These are phyloP conservation scores for Fraxinus xanthoxyloides DNA, from an alignment of 305 asterid genomes.

Conservation along the genomic window DNA sequence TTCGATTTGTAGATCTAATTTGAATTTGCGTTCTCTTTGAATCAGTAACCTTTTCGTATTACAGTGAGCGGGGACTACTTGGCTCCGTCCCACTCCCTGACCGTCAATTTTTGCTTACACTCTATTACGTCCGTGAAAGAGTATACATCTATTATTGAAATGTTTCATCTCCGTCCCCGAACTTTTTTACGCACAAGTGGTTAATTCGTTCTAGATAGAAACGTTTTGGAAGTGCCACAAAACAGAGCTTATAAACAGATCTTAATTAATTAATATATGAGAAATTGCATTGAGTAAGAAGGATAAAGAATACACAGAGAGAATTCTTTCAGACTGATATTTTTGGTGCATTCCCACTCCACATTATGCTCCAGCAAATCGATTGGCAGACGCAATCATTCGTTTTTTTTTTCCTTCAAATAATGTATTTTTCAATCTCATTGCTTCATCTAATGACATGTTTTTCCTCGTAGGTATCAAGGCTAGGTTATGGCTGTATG, in stretches of 20 bases:
- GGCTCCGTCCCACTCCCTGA: neutral
- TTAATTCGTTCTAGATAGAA: no score
- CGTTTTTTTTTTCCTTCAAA: no score
- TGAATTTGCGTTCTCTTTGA: neutral
- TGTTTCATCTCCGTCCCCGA: neutral
- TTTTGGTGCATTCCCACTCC: no score
- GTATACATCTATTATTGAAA: neutral
- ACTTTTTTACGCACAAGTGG: no score
- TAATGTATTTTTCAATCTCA: neutral
- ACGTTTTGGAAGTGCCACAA: neutral
- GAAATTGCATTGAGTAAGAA: neutral
- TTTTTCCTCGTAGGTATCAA: slow-evolving; percentile 33
- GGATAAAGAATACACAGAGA: neutral
- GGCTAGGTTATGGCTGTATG: slow-evolving; percentile 54
- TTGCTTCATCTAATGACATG: neutral
- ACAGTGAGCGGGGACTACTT: neutral
- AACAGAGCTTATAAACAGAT: neutral
- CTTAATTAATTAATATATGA: neutral
- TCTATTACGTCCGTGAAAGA: neutral
- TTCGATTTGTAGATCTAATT: no score
- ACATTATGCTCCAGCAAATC: no score
- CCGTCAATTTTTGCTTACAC: neutral
- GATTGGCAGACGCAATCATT: no score
- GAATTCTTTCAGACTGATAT: neutral
- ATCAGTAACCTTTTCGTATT: neutral